Base-by-base conservation (phyloP, 495 filamentous ascomycete species). In the Talaromyces thailandensis region DNA sequence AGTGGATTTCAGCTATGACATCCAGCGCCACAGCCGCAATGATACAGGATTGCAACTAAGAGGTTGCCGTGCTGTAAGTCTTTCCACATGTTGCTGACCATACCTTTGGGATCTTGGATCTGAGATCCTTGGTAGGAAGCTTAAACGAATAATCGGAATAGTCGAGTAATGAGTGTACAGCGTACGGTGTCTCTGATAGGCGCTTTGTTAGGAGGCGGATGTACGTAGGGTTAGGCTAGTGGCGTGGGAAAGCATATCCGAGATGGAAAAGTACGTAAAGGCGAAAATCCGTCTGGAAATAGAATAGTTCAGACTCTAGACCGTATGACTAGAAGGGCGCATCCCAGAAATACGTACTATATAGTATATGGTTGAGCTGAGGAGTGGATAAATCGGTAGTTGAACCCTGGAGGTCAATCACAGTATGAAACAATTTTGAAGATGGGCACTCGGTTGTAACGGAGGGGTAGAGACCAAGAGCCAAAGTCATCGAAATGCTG, bases 1-100 rank as follows among this genome's bases (percentile, higher is more conserved):
- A 21, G 55, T 57, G 55, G 55, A 57, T 57, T 57, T 57, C 55
- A 57, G 55, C 55, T 57, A 32, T 35, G 29, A 35, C 29, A 31
- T 57, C 29, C 55, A 57, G 35, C 55, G 55, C 55, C 55, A 57
- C 55, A 57, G 55, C 55, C 55, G 29, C 55, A 57, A 18, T 31
- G 55, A 31, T 35, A 57, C 29, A 57, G 28, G 29, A 53, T 53
- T 9, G 35, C 18, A 9, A 48, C 43, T 48, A 48, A 37, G 12
- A 37, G 11, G 8, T 9, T 37, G 35, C 35, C 11, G 3, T 37
- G 35, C 43, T 5, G 11, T 48, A 26, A 53, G 12, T 9, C 11
- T 52, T 26, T 23, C 50, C 24, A 26, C 50, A 52, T 52, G 21
- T 26, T 25, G 50, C 50, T 9, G 43, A 21, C 43, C 43, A 21